phyloP scores from a whole-genome alignment of 495 filamentous ascomycete species.

The Penicillium tannophilum region DNA sequence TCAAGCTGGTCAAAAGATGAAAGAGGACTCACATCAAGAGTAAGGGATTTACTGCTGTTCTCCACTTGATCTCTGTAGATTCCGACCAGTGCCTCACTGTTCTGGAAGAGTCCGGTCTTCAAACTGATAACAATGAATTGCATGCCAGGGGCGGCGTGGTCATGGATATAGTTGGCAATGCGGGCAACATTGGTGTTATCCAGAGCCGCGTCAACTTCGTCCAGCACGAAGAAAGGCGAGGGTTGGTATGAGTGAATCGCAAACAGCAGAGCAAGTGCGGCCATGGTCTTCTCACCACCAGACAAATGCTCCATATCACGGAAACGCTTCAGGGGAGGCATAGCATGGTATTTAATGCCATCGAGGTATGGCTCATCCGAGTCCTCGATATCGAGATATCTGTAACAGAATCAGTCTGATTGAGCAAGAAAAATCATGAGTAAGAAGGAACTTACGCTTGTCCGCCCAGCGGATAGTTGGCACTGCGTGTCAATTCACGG shows the following conservation, averaged over 20 bases:
- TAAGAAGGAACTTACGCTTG: slow-evolving; percentile 61
- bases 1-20: not conserved
- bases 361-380: slow-evolving; percentile 87
- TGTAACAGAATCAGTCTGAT: slow-evolving; percentile 19
- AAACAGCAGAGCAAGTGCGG: slow-evolving; percentile 90
- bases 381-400: slow-evolving; percentile 90
- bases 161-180: slow-evolving; percentile 91
- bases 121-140: slow-evolving; percentile 98
- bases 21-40: slow-evolving; percentile 79
- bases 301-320: slow-evolving; percentile 98
- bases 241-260: slow-evolving; percentile 95
- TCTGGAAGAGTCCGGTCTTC: slow-evolving; percentile 92
- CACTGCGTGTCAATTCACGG: slow-evolving; percentile 85
- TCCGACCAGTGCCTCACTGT: slow-evolving; percentile 89
- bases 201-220: slow-evolving; percentile 96
- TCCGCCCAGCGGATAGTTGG: slow-evolving; percentile 85
- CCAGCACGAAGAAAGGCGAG: slow-evolving; percentile 94
- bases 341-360: slow-evolving; percentile 97
- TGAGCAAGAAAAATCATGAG: not conserved
- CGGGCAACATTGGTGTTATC: slow-evolving; percentile 96
- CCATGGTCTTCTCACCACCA: slow-evolving; percentile 98
- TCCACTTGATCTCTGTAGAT: slow-evolving; percentile 93
- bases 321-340: slow-evolving; percentile 98
- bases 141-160: slow-evolving; percentile 94
- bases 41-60: slow-evolving; percentile 85